Conservation (phyloP, 2,329 filamentous ascomycete species). For the Trichoderma atroviride region DNA sequence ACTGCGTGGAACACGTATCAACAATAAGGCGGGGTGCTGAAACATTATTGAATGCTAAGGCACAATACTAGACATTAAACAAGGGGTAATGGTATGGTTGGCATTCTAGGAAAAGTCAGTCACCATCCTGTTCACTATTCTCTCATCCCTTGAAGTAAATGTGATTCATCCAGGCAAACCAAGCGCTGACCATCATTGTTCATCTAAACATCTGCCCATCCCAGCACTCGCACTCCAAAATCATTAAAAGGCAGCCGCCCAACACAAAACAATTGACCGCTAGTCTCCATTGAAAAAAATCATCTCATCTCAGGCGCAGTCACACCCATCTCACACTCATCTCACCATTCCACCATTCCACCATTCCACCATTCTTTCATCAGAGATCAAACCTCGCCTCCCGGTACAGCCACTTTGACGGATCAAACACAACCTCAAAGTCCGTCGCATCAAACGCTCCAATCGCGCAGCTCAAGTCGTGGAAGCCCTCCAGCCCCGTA, state of each 20-base stretch:
- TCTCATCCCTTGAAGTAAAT: neutral
- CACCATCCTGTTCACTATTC: neutral
- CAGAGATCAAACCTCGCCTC: conserved; percentile 26
- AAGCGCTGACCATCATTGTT: neutral
- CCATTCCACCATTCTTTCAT: neutral
- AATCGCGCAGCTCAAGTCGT: conserved; percentile 71
- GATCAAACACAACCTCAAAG: conserved; percentile 68
- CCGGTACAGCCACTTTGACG: conserved; percentile 59
- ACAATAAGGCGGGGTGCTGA: neutral
- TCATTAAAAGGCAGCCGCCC: neutral
- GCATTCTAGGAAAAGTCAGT: neutral
- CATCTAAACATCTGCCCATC: neutral
- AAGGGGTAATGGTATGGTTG: neutral
- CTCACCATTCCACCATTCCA: too few relatives aligned
- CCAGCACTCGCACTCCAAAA: neutral
- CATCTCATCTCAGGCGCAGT: neutral
- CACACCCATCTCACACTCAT: neutral
- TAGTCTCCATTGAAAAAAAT: neutral
- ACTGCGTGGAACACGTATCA: neutral
- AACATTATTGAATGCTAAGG: neutral
- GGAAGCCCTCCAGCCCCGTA: conserved; percentile 68
- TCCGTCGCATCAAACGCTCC: conserved; percentile 70
- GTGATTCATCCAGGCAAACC: neutral
- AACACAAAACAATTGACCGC: neutral
- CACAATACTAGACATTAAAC: neutral